Conservation (phyloP, 768 basidiomycete genomes). For the Pholiota molesta region DNA sequence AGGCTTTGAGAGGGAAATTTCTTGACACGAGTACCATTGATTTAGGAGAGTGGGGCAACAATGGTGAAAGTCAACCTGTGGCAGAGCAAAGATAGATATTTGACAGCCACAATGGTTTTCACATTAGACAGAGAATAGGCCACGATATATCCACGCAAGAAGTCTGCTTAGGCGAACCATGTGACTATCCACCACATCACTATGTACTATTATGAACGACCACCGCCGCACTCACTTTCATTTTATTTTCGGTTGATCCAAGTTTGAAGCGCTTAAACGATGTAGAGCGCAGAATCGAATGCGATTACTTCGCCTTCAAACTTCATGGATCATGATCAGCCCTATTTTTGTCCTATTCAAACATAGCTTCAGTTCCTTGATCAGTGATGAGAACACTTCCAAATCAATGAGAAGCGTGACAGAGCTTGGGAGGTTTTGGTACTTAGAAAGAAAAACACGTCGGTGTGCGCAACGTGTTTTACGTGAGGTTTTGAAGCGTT, state of each 20-base stretch:
- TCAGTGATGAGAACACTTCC: neutral
- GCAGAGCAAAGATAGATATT: neutral
- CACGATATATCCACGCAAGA: slow-evolving; percentile 4
- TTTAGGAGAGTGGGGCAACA: neutral
- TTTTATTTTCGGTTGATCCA: neutral
- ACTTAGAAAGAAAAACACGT: neutral
- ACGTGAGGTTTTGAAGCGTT: slow-evolving; percentile 5
- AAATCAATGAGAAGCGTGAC: neutral
- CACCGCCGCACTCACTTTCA: neutral
- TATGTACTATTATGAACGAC: neutral
- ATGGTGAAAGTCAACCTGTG: neutral
- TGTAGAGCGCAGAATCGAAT: neutral
- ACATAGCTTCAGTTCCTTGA: neutral
- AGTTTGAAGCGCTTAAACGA: neutral
- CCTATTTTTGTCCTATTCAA: neutral
- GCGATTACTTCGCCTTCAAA: neutral
- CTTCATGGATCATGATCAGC: neutral
- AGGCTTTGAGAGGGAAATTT: neutral
- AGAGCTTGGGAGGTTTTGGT: slow-evolving; percentile 3
- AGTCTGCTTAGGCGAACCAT: neutral
- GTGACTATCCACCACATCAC: neutral
- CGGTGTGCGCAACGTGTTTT: slow-evolving; percentile 7
- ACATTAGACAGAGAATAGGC: neutral
- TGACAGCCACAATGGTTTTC: neutral
- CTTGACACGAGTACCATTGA: neutral